Evolutionary conservation across 139 green algal species (phyloP), one percentile per base, ranked within the genome.

Genomic region (Chlorella sorokiniana): DNA sequence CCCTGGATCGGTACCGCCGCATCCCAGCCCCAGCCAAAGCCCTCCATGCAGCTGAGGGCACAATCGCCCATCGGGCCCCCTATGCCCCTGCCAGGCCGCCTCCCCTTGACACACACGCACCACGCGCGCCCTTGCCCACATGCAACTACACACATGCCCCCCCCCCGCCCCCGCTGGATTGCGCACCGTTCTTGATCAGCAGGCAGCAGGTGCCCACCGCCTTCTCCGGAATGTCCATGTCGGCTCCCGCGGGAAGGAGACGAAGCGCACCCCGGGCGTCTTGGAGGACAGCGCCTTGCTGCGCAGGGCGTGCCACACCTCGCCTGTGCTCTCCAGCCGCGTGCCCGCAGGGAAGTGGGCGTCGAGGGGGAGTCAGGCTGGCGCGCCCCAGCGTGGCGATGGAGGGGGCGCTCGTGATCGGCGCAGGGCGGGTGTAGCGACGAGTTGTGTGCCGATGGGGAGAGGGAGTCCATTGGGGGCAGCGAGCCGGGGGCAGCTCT

Each of bases 141-240:
- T 25, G 16, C 48, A 56, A 11, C 16, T 56, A 16, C 48, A 56
- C 48, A 16, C 48, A 56, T 56, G 48, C 11, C 48, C 48, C 48
- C 48, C 48, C 16, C 48, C 16, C 48, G 48, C 35, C 37, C 35
- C 3, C 29, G 29, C 29, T 42, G 10, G 16, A 37, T 10, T 14
- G 31, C 73, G 37, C 73, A 69, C 73, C 73, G 25, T 27, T 79
- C 54, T 79, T 54, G 25, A 79, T 45, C 23, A 79, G 54, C 37
- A 79, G 73, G 73, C 73, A 79, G 33, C 51, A 64, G 35, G 23
- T 54, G 73, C 73, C 73, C 20, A 25, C 16, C 20, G 54, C 41
- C 37, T 29, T 68, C 31, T 35, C 37, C 14, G 65, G 65, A 37
- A 79, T 45, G 40, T 69, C 52, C 6, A 79, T 38, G 14, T 37